A percentile compares a stretch with the other conserved stretches of the same genome.
phyloP scores from a whole-genome alignment of 257 asterid species.

The Avicennia marina region DNA sequence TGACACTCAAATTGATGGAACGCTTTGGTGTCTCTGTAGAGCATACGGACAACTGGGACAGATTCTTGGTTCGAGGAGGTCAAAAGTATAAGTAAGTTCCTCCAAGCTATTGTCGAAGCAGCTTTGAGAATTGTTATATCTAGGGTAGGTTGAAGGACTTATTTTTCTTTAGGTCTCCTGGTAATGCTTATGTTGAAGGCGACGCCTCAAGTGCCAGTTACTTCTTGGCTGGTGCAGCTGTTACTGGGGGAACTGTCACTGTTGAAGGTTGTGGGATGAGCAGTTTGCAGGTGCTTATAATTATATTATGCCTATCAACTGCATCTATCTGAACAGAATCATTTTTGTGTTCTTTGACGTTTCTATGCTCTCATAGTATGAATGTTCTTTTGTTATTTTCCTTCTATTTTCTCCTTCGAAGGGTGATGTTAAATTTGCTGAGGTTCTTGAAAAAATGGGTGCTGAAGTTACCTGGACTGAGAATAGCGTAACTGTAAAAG shows the following conservation, averaged over 20 bases:
- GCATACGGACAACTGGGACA: slow-evolving; percentile 83
- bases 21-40: slow-evolving; percentile 91
- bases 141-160: slow-evolving; percentile 1
- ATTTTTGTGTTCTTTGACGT: background rate
- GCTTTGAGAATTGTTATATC: slow-evolving; percentile 16
- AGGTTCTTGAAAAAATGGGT: slow-evolving; percentile 73
- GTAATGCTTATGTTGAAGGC: slow-evolving; percentile 94
- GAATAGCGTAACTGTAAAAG: slow-evolving; percentile 69
- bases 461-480: slow-evolving; percentile 67
- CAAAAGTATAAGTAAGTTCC: slow-evolving; percentile 85
- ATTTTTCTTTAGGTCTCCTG: slow-evolving; percentile 68
- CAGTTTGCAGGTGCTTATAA: slow-evolving; percentile 81
- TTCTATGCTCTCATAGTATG: background rate
- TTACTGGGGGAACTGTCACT: slow-evolving; percentile 86
- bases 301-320: background rate
- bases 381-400: background rate
- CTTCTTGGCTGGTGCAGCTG: slow-evolving; percentile 99
- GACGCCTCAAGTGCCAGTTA: slow-evolving; percentile 99
- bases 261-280: slow-evolving; percentile 99
- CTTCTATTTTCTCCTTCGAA: slow-evolving; percentile 9
- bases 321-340: background rate
- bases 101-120: slow-evolving; percentile 1
- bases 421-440: slow-evolving; percentile 76
- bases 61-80: slow-evolving; percentile 81
- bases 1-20: slow-evolving; percentile 97